These are phyloP conservation scores for Lentinula detonsa DNA, from an alignment of 768 basidiomycete species.

Conservation along the genomic window DNA sequence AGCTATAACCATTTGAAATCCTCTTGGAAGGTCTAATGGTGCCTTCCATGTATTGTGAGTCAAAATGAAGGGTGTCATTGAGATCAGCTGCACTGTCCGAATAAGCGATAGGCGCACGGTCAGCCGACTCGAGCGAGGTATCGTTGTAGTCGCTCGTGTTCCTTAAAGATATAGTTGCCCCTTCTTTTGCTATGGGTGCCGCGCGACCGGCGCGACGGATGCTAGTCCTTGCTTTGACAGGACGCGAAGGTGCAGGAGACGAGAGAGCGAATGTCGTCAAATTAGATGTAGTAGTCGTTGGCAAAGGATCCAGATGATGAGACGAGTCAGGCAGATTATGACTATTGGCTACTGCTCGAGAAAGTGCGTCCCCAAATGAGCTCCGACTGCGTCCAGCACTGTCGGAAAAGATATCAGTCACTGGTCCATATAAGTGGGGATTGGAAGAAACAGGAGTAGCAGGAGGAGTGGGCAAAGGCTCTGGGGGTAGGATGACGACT, in stretches of 20 bases:
- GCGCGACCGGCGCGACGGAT: neutral
- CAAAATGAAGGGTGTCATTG: neutral
- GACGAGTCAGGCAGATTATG: neutral
- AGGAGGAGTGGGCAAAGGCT: neutral
- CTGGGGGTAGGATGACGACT: slow-evolving; percentile 1
- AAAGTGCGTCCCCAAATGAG: neutral
- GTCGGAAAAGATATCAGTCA: neutral
- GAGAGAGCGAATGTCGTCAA: neutral
- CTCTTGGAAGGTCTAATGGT: slow-evolving; percentile 1
- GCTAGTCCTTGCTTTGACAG: neutral
- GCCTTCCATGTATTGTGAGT: slow-evolving; percentile 5
- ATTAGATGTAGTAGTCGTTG: neutral
- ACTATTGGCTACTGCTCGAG: neutral
- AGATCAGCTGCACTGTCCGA: neutral
- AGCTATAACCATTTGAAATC: slow-evolving; percentile 8
- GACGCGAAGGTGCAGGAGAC: neutral
- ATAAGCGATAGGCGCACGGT: neutral
- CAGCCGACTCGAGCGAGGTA: neutral
- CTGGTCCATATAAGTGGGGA: neutral
- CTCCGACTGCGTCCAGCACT: neutral
- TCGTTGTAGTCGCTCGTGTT: neutral
- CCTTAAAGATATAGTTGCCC: neutral
- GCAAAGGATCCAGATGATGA: neutral
- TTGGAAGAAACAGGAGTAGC: neutral
- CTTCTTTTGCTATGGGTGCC: neutral